A percentile compares a stretch with the other conserved stretches of the same genome.
phyloP scores from a whole-genome alignment of 306 rosid species.

The Parietaria judaica region DNA sequence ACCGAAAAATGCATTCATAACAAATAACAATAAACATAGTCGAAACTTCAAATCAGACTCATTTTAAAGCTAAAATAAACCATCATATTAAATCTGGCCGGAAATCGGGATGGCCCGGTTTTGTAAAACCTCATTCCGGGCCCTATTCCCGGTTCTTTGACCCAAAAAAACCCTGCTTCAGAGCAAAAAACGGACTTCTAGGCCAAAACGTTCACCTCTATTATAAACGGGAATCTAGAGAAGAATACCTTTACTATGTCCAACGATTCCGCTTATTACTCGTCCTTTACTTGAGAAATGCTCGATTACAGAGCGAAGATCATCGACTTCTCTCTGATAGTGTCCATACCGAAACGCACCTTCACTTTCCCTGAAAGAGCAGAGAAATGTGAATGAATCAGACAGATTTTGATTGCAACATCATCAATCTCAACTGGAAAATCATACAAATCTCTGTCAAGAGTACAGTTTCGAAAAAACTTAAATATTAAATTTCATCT shows the following conservation, averaged over 20 bases:
- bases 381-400: not conserved
- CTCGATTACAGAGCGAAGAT: constrained; percentile 49
- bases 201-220: too few species aligned
- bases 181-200: too few species aligned
- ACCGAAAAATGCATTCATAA: too few species aligned
- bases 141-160: too few species aligned
- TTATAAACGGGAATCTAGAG: too few species aligned
- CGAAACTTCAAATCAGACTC: too few species aligned
- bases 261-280: constrained; percentile 43
- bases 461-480: not conserved
- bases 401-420: not conserved
- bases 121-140: too few species aligned
- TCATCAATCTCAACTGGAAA: not conserved
- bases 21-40: too few species aligned
- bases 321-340: constrained; percentile 68
- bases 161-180: too few species aligned
- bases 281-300: constrained; percentile 43
- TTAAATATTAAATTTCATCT: not conserved
- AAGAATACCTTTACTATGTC: constrained; percentile 74
- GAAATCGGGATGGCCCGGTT: too few species aligned
- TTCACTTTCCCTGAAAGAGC: constrained; percentile 60
- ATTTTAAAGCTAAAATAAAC: too few species aligned
- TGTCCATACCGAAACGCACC: constrained; percentile 57
- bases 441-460: not conserved
- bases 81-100: too few species aligned